A percentile compares a stretch with the other conserved stretches of the same genome.
phyloP scores from a whole-genome alignment of 148 eudicot species.

The Talinum fruticosum region DNA sequence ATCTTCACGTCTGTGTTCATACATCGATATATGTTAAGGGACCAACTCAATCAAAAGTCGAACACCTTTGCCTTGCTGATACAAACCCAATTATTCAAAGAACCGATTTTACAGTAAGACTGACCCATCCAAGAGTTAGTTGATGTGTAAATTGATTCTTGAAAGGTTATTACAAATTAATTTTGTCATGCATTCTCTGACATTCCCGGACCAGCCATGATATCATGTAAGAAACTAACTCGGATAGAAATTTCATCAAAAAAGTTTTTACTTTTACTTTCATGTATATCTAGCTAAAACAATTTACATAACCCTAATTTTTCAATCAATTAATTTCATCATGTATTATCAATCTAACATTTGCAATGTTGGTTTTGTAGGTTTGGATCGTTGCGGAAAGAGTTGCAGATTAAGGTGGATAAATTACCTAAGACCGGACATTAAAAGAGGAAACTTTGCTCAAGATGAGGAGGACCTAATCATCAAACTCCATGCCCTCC shows the following conservation, averaged over 20 bases:
- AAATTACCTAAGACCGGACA: slow-evolving; percentile 40
- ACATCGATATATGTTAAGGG: neutral
- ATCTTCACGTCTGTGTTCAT: neutral
- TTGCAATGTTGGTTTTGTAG: slow-evolving; percentile 14
- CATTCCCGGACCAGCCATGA: too few relatives aligned
- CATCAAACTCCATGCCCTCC: slow-evolving; percentile 56
- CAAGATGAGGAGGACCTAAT: slow-evolving; percentile 52
- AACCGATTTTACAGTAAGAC: too few relatives aligned
- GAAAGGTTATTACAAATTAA: too few relatives aligned
- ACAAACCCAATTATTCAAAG: too few relatives aligned
- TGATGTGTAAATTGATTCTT: too few relatives aligned
- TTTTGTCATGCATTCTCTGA: too few relatives aligned
- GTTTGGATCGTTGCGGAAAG: slow-evolving; percentile 43
- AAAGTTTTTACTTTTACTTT: too few relatives aligned
- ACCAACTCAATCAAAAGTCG: neutral
- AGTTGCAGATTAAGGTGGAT: slow-evolving; percentile 49
- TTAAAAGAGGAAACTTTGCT: slow-evolving; percentile 40
- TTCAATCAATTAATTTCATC: neutral
- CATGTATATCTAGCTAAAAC: neutral
- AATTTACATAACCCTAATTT: neutral
- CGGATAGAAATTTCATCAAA: too few relatives aligned
- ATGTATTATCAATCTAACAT: neutral
- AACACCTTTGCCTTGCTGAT: neutral
- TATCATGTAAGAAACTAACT: too few relatives aligned
- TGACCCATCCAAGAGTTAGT: too few relatives aligned